Conservation (phyloP, 768 basidiomycete genomes). For the Tylopilus balloui region DNA sequence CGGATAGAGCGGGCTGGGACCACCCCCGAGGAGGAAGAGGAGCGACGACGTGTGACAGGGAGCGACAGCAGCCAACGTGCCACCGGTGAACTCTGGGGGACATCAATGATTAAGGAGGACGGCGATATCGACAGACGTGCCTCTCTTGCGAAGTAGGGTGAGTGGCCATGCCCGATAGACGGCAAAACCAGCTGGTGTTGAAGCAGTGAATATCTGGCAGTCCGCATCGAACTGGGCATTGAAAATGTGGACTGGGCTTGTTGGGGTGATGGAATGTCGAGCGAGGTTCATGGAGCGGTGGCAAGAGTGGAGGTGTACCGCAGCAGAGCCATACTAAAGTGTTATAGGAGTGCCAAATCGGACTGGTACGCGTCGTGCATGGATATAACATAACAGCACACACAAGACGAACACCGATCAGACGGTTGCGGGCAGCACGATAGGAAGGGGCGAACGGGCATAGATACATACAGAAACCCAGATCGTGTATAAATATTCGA, state of each 20-base stretch:
- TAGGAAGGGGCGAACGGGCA: slow-evolving; percentile 18
- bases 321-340: slow-evolving; percentile 19
- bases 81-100: slow-evolving; percentile 64
- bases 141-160: slow-evolving; percentile 75
- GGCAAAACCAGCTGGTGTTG: slow-evolving; percentile 79
- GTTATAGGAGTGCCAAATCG: slow-evolving; percentile 14
- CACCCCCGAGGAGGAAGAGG: slow-evolving; percentile 83
- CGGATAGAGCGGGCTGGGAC: slow-evolving; percentile 82
- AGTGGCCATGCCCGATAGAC: slow-evolving; percentile 76
- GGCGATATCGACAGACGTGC: slow-evolving; percentile 36
- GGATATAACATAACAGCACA: slow-evolving; percentile 19
- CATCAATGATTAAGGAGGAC: slow-evolving; percentile 15
- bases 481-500: slow-evolving; percentile 20
- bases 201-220: slow-evolving; percentile 72
- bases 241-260: slow-evolving; percentile 67
- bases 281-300: slow-evolving; percentile 71
- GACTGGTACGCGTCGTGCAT: background rate
- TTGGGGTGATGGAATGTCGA: slow-evolving; percentile 76
- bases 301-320: background rate
- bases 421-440: slow-evolving; percentile 13
- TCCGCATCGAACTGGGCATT: slow-evolving; percentile 80
- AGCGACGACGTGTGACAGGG: slow-evolving; percentile 81
- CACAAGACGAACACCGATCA: slow-evolving; percentile 21
- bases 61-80: slow-evolving; percentile 71
- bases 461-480: slow-evolving; percentile 21